Evolutionary conservation across 2,329 filamentous ascomycete species (phyloP).

Genomic region (Didymella sp.): DNA sequence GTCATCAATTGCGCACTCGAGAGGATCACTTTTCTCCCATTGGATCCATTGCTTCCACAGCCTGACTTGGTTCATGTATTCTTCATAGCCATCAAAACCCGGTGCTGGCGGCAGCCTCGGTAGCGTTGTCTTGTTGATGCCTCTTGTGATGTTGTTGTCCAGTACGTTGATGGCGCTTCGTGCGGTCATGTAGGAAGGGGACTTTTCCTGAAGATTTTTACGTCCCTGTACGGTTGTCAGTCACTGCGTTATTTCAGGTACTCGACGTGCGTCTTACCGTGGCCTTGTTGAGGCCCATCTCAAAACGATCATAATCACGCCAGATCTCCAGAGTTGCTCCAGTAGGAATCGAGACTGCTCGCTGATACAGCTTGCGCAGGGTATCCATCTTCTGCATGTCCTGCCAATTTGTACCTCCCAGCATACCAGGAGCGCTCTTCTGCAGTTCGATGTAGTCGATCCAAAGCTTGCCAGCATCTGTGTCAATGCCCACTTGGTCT

Average conservation of each 20-base stretch:
- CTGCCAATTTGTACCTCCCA: slow-evolving; percentile 90
- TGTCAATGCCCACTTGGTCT: slow-evolving; percentile 86
- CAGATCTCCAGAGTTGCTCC: slow-evolving; percentile 82
- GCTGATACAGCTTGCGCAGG: slow-evolving; percentile 89
- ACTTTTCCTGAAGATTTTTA: slow-evolving; percentile 92
- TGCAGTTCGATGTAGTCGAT: slow-evolving; percentile 94
- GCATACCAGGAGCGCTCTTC: slow-evolving; percentile 81
- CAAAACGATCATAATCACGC: slow-evolving; percentile 98
- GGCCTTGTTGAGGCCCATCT: slow-evolving; percentile 90
- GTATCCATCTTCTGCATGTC: slow-evolving; percentile 98
- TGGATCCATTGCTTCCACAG: slow-evolving; percentile 93
- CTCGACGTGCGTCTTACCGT: slow-evolving; percentile 65
- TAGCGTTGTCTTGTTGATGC: slow-evolving; percentile 76
- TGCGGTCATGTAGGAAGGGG: slow-evolving; percentile 94
- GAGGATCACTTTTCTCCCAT: slow-evolving; percentile 93
- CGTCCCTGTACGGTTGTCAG: slow-evolving; percentile 69
- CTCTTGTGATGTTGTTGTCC: slow-evolving; percentile 87
- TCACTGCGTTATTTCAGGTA: not conserved
- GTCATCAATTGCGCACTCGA: slow-evolving; percentile 86
- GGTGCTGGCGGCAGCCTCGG: slow-evolving; percentile 81
- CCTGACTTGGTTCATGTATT: slow-evolving; percentile 83
- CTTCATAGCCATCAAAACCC: slow-evolving; percentile 85
- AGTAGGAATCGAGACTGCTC: slow-evolving; percentile 86
- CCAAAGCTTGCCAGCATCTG: slow-evolving; percentile 89
- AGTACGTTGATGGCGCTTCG: slow-evolving; percentile 87